phyloP scores from a whole-genome alignment of 352 stramenopile species.

The Pythium chondricola region DNA sequence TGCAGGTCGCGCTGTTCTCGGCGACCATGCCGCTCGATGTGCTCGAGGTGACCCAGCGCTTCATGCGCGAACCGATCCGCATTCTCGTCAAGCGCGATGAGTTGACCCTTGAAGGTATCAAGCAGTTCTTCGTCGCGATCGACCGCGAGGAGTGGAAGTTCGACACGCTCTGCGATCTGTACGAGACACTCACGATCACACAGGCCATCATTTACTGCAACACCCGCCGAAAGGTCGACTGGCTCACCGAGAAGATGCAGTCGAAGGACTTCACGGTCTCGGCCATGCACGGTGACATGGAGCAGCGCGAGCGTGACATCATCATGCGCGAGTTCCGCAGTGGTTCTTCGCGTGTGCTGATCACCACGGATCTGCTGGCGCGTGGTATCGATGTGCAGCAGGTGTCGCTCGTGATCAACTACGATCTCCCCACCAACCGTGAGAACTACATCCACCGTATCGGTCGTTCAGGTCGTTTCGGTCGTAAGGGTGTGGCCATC shows the following conservation, averaged over 20 bases:
- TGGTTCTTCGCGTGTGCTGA: slow-evolving; percentile 98
- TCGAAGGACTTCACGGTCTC: slow-evolving; percentile 99
- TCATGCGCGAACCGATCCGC: slow-evolving; percentile 98
- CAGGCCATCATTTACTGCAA: slow-evolving; percentile 99
- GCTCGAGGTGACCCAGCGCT: slow-evolving; percentile 96
- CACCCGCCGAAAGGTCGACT: slow-evolving; percentile 97
- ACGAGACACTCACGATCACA: slow-evolving; percentile 98
- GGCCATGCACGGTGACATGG: slow-evolving; percentile 99
- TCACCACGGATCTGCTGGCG: slow-evolving; percentile 98
- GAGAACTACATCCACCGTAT: slow-evolving; percentile 99
- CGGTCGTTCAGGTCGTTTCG: slow-evolving; percentile 98
- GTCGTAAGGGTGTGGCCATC: slow-evolving; percentile 99
- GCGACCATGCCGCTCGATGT: slow-evolving; percentile 99
- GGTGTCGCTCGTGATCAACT: slow-evolving; percentile 98
- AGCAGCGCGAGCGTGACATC: slow-evolving; percentile 98
- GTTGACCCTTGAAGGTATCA: slow-evolving; percentile 96
- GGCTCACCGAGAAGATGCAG: slow-evolving; percentile 99
- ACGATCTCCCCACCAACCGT: slow-evolving; percentile 98
- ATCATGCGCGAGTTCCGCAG: slow-evolving; percentile 99
- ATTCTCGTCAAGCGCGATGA: slow-evolving; percentile 99
- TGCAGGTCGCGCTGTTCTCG: slow-evolving; percentile 98
- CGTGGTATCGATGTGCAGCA: slow-evolving; percentile 99
- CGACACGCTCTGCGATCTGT: slow-evolving; percentile 97
- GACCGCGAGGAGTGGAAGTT: slow-evolving; percentile 99
- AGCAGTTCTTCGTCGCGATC: slow-evolving; percentile 98